Conservation (phyloP, 2,329 filamentous ascomycete species). For the Chrysoporthe cubensis region DNA sequence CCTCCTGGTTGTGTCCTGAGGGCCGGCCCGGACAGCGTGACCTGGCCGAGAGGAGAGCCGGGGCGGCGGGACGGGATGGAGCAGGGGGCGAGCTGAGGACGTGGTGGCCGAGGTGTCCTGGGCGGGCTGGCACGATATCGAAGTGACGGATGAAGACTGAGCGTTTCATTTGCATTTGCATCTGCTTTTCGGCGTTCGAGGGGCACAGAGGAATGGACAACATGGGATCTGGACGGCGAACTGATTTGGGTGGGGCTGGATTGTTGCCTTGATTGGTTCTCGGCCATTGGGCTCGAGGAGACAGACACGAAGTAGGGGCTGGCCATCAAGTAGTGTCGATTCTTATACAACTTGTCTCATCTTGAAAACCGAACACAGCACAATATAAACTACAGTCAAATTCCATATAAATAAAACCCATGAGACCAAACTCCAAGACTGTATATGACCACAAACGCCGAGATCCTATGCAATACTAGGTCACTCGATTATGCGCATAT, state of each 20-base stretch:
- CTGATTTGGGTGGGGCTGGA: neutral
- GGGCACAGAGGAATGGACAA: neutral
- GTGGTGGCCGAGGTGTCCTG: neutral
- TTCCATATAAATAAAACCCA: neutral
- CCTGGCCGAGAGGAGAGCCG: neutral
- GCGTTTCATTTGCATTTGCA: neutral
- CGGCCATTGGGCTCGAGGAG: neutral
- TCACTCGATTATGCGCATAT: neutral
- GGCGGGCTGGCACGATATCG: neutral
- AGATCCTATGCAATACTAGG: neutral
- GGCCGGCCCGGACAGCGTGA: no score
- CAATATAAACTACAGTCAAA: neutral
- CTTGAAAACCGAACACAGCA: no score
- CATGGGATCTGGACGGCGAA: neutral
- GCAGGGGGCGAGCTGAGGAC: neutral
- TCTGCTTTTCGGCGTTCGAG: neutral
- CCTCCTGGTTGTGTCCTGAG: constrained; percentile 69
- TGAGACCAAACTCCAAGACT: neutral
- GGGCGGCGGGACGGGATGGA: neutral
- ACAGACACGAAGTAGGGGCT: neutral
- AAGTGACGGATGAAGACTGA: neutral
- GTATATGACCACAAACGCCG: neutral
- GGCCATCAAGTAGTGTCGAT: neutral
- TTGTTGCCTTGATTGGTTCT: neutral
- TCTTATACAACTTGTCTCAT: neutral